Evolutionary conservation across 2,329 filamentous ascomycete genomes (phyloP), one percentile per base, ranked within the genome.

Genomic region (Epichloe amarillans): DNA sequence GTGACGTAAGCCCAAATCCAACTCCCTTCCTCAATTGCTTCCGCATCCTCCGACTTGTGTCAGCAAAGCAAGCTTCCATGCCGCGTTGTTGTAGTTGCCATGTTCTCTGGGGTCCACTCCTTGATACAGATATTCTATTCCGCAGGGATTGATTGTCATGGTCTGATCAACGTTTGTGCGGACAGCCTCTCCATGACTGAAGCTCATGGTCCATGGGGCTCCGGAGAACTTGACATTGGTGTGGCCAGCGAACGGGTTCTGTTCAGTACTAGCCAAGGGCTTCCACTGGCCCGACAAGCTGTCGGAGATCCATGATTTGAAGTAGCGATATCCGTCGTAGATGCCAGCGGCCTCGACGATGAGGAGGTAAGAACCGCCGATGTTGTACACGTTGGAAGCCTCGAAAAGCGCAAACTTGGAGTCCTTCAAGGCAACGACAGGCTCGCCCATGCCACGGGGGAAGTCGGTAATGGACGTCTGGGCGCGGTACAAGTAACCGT

Each of bases 121-220:
- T 64, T 84, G 82, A 63, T 82, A 84, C 33, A 85, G 70, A 41
- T 83, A 58, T 67, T 82, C 75, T 59, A 84, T 65, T 60, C 82
- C 82, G 69, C 82, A 84, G 1, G 79, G 69, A 58, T 83, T 77
- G 52, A 85, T 61, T 0, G 75, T 73, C 66, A 82, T 74, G 1
- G 79, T 84, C 68, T 85, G 74, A 57, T 84, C 80, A 2, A 72
- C 60, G 57, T 70, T 75, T 52, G 55, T 69, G 52, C 80, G 73
- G 51, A 83, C 59, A 40, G 84, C 61, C 54, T 84, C 82, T 37
- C 82, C 82, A 58, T 83, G 79, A 60, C 76, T 81, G 61, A 85
- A 83, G 53, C 83, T 79, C 61, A 82, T 77, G 45, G 80, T 82
- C 81, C 81, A 85, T 11, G 50, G 50, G 17, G 71, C 72, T 1